These are phyloP conservation scores for Phialophora tarda DNA, from an alignment of 2,329 filamentous ascomycete genomes.

Conservation along the genomic window DNA sequence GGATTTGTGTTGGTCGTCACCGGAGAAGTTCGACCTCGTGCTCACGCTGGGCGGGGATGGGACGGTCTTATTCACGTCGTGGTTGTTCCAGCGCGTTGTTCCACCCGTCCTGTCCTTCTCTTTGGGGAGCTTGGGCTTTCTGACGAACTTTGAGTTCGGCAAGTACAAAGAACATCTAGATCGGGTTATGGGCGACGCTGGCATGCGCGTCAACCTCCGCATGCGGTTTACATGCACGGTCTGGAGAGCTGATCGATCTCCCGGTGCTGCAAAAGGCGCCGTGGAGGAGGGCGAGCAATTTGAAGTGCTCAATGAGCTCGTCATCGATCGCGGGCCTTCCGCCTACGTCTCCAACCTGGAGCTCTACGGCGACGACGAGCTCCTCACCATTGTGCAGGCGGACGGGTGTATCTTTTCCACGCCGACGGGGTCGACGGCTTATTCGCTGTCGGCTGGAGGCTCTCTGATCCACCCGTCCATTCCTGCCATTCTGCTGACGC, in stretches of 20 bases:
- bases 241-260: constrained; percentile 69
- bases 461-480: constrained; percentile 96
- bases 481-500: constrained; percentile 92
- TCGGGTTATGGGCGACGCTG: constrained; percentile 87
- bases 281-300: constrained; percentile 92
- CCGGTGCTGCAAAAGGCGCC: constrained; percentile 58
- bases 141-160: constrained; percentile 96
- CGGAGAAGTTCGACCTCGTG: constrained; percentile 95
- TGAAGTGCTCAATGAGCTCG: constrained; percentile 96
- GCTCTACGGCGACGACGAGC: constrained; percentile 91
- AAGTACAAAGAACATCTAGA: constrained; percentile 86
- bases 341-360: constrained; percentile 97
- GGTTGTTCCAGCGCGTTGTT: constrained; percentile 94
- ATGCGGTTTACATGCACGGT: constrained; percentile 99
- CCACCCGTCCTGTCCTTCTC: constrained; percentile 92
- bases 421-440: constrained; percentile 91
- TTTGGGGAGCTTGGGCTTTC: constrained; percentile 87
- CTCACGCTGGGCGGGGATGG: constrained; percentile 92
- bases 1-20: constrained; percentile 89
- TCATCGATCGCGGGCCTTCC: constrained; percentile 95
- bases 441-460: constrained; percentile 92
- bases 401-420: constrained; percentile 98
- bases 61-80: constrained; percentile 95
- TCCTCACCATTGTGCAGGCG: constrained; percentile 92
- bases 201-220: constrained; percentile 95